Conservation (phyloP, 2,329 filamentous ascomycete species). For the Trichoderma oligosporum region DNA sequence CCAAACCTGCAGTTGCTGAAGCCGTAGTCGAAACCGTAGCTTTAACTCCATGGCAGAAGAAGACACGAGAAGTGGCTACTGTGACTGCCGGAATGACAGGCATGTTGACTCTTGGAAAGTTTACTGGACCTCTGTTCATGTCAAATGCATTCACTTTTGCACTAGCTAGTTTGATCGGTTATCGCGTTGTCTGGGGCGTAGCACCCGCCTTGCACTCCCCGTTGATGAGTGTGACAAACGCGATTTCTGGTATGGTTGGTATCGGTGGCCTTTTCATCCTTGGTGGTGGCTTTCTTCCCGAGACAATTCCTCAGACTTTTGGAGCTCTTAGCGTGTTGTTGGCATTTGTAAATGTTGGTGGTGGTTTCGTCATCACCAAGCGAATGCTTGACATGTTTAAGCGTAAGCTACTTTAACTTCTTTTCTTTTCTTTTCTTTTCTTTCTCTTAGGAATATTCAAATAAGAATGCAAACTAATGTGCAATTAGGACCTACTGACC, state of each 20-base stretch:
- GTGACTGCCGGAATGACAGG: slow-evolving; percentile 76
- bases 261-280: slow-evolving; percentile 86
- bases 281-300: slow-evolving; percentile 73
- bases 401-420: slow-evolving; percentile 47
- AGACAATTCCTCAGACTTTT: slow-evolving; percentile 73
- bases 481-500: slow-evolving; percentile 66
- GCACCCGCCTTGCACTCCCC: slow-evolving; percentile 79
- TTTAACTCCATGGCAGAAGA: slow-evolving; percentile 78
- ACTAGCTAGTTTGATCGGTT: slow-evolving; percentile 79
- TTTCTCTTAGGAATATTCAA: background rate
- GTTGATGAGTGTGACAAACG: slow-evolving; percentile 90
- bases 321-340: slow-evolving; percentile 77
- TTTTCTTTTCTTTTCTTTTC: background rate
- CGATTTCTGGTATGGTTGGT: slow-evolving; percentile 88
- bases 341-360: slow-evolving; percentile 83
- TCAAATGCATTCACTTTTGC: slow-evolving; percentile 80
- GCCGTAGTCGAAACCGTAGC: slow-evolving; percentile 53
- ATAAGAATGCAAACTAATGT: slow-evolving; percentile 20
- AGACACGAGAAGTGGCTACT: slow-evolving; percentile 67
- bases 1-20: slow-evolving; percentile 41
- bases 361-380: slow-evolving; percentile 88
- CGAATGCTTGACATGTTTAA: slow-evolving; percentile 93
- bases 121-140: slow-evolving; percentile 83
- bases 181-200: slow-evolving; percentile 86
- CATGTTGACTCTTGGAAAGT: slow-evolving; percentile 71